phyloP scores from a whole-genome alignment of 1,284 basidiomycete genomes.

The Schizopora paradoxa region DNA sequence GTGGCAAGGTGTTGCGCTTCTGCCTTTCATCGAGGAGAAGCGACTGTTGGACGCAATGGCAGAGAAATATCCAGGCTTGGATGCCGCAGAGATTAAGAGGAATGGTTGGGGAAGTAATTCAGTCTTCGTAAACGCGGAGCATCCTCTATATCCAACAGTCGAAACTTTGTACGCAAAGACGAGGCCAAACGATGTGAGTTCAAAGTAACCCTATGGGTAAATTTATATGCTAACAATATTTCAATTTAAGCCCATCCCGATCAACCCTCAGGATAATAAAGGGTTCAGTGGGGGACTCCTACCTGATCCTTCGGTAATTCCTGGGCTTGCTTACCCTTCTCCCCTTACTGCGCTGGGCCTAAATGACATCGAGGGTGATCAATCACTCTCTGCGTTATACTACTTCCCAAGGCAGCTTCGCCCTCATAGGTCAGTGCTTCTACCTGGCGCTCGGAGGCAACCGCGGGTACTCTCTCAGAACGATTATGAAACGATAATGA shows the following conservation, averaged over 20 bases:
- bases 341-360: slow-evolving; percentile 58
- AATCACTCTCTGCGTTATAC: slow-evolving; percentile 83
- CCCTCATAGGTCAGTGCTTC: slow-evolving; percentile 81
- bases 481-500: slow-evolving; percentile 67
- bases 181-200: slow-evolving; percentile 70
- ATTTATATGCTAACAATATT: slow-evolving; percentile 17
- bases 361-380: slow-evolving; percentile 82
- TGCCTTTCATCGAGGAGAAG: slow-evolving; percentile 93
- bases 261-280: slow-evolving; percentile 68
- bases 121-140: slow-evolving; percentile 82
- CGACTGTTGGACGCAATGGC: slow-evolving; percentile 83
- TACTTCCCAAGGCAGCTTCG: slow-evolving; percentile 84
- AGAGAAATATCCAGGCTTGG: slow-evolving; percentile 65
- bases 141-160: slow-evolving; percentile 82
- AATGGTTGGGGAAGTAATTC: slow-evolving; percentile 86
- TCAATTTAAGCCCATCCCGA: slow-evolving; percentile 50
- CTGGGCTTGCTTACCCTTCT: slow-evolving; percentile 84
- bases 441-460: slow-evolving; percentile 69
- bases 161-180: slow-evolving; percentile 88
- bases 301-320: slow-evolving; percentile 85
- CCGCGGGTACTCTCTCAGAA: slow-evolving; percentile 59
- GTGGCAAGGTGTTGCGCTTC: slow-evolving; percentile 96
- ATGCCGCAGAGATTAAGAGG: slow-evolving; percentile 76
- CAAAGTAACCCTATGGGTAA: slow-evolving; percentile 11
- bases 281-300: slow-evolving; percentile 80